Conservation (phyloP, 306 rosid species). For the Gastrolobium bilobum region DNA sequence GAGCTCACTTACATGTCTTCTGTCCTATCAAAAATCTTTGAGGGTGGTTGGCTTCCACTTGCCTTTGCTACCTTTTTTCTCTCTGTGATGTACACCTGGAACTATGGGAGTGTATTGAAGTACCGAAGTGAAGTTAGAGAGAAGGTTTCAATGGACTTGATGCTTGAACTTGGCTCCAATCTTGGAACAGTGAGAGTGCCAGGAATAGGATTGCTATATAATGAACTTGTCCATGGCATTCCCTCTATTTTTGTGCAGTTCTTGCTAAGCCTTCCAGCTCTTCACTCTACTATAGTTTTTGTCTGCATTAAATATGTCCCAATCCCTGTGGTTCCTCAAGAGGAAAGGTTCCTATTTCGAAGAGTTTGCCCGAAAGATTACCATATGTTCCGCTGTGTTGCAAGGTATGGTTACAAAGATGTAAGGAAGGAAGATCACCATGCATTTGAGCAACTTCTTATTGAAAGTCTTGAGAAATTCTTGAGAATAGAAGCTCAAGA, state of each 20-base stretch:
- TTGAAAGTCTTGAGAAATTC: conserved; percentile 90
- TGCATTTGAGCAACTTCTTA: conserved; percentile 89
- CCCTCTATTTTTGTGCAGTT: conserved; percentile 93
- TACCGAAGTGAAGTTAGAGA: conserved; percentile 84
- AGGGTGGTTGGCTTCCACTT: conserved; percentile 99
- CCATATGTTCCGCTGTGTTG: conserved; percentile 94
- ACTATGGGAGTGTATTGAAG: conserved; percentile 96
- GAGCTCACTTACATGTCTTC: conserved; percentile 87
- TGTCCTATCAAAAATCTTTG: conserved; percentile 73
- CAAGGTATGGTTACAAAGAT: conserved; percentile 94
- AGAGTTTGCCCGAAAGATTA: conserved; percentile 95
- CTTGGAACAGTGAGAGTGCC: conserved; percentile 95
- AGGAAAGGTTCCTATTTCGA: conserved; percentile 90
- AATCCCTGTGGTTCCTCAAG: conserved; percentile 92
- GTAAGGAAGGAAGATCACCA: conserved; percentile 93
- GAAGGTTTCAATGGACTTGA: conserved; percentile 81
- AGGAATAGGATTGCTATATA: conserved; percentile 92
- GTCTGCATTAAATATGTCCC: conserved; percentile 98
- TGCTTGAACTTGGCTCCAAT: conserved; percentile 88
- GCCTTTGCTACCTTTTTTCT: conserved; percentile 85
- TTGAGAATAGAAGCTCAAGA: conserved; percentile 91
- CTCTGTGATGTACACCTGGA: conserved; percentile 95
- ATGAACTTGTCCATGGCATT: conserved; percentile 96
- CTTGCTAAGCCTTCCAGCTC: conserved; percentile 89
- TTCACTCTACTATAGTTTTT: conserved; percentile 83